Conservation (phyloP, 352 stramenopile genomes). For the Phytophthora pluvialis region DNA sequence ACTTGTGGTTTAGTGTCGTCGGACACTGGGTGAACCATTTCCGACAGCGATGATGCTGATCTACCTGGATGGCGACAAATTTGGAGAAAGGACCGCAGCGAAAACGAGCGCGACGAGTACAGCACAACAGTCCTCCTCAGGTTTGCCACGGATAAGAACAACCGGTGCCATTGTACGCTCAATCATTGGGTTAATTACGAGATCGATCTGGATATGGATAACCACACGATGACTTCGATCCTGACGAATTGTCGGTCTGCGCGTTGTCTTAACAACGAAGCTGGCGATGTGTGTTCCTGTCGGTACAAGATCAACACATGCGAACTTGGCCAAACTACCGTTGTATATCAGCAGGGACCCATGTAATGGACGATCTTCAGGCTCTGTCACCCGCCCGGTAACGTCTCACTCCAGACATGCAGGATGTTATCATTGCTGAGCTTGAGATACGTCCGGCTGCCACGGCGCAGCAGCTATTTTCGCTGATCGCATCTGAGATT, state of each 20-base stretch:
- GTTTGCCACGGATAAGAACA: slow-evolving; percentile 6
- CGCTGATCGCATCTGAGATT: slow-evolving; percentile 1
- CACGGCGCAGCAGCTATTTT: neutral
- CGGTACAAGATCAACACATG: slow-evolving; percentile 10
- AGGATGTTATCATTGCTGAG: neutral
- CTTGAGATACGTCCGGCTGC: neutral
- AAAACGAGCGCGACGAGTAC: neutral
- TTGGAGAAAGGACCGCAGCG: neutral
- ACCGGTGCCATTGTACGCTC: slow-evolving; percentile 1
- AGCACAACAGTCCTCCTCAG: neutral
- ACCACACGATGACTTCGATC: slow-evolving; percentile 1
- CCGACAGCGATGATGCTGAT: neutral
- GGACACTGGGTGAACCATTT: neutral
- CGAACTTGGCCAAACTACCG: neutral
- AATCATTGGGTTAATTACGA: slow-evolving; percentile 1
- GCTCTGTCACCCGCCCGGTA: neutral
- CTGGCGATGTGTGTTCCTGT: slow-evolving; percentile 2
- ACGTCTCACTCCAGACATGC: neutral
- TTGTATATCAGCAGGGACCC: slow-evolving; percentile 4
- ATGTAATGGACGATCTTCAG: slow-evolving; percentile 2
- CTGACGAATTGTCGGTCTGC: slow-evolving; percentile 5
- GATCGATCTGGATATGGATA: neutral
- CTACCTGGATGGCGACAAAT: slow-evolving; percentile 1
- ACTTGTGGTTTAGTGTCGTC: too few relatives aligned
- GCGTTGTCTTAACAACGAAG: neutral